Evolutionary conservation across 352 stramenopile genomes (phyloP).

Genomic region (Globisporangium okanoganense): DNA sequence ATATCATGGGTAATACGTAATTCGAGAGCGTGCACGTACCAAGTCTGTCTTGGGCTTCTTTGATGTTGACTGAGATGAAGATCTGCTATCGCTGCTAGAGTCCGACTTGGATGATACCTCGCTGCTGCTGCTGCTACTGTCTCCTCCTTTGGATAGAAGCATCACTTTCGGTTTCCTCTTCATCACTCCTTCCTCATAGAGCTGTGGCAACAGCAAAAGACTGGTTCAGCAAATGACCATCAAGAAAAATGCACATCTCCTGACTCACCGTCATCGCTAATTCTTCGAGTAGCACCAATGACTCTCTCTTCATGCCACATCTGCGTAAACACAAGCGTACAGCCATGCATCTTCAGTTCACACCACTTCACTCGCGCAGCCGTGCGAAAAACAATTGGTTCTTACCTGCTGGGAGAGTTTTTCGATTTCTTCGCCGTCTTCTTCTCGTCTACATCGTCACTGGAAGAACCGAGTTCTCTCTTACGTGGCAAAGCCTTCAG

Average conservation of each 20-base stretch:
- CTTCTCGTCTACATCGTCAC: background rate
- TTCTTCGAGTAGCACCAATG: slow-evolving; percentile 59
- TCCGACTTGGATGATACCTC: slow-evolving; percentile 20
- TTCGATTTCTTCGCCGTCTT: slow-evolving; percentile 10
- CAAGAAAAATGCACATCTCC: background rate
- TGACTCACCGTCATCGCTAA: slow-evolving; percentile 50
- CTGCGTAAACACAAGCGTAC: background rate
- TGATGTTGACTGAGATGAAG: background rate
- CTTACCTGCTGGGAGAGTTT: background rate
- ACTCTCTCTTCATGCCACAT: slow-evolving; percentile 29
- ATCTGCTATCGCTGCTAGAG: slow-evolving; percentile 3
- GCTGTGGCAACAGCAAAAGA: slow-evolving; percentile 18
- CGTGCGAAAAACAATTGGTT: background rate
- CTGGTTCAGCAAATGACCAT: background rate
- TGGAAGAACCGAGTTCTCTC: background rate
- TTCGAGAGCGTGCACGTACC: background rate
- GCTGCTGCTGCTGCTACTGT: slow-evolving; percentile 20
- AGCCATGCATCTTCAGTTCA: background rate
- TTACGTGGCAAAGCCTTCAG: slow-evolving; percentile 15
- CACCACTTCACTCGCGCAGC: background rate
- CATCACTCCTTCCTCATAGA: slow-evolving; percentile 51
- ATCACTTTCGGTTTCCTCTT: slow-evolving; percentile 43
- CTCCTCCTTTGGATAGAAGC: slow-evolving; percentile 12
- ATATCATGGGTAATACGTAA: background rate
- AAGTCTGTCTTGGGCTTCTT: slow-evolving; percentile 2